Base-by-base conservation (phyloP, 2,329 filamentous ascomycete genomes). In the Hypoxylon sp. region DNA sequence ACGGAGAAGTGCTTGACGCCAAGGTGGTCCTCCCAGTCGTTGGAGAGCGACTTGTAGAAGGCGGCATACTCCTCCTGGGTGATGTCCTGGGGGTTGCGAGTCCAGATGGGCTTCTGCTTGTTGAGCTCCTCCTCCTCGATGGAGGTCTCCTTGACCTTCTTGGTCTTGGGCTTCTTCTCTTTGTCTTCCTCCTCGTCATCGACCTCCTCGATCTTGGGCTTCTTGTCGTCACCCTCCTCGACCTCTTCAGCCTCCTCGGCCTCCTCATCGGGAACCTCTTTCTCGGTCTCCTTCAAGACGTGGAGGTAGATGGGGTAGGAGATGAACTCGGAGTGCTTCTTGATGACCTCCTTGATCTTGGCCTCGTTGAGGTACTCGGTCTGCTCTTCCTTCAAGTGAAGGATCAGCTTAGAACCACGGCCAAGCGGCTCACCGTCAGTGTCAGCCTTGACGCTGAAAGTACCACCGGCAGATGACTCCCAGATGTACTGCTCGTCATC, bases 311-410 rank as follows among this genome's bases (percentile, higher is more conserved):
- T 99, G 73, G 94, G 94, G 86, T 99, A 99, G 41, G 94, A 97
- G 83, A 99, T 99, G 86, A 99, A 99, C 83, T 99, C 94, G 73
- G 94, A 97, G 89, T 99, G 94, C 90, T 99, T 99, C 91, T 97
- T 97, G 84, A 99, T 92, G 64, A 99, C 93, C 84, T 99, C 94
- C 90, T 99, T 99, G 84, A 99, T 89, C 85, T 93, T 94, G 83
- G 84, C 84, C 89, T 99, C 94, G 78, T 97, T 95, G 66, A 97
- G 83, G 87, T 96, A 99, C 77, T 97, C 94, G 63, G 82, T 83
- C 84, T 99, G 94, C 86, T 99, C 94, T 68, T 99, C 94, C 90
- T 99, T 99, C 72, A 99, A 84, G 84, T 97, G 90, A 58, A 99
- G 91, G 77, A 97, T 87, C 75, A 99, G 95, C 87, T 96, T 92